Percentiles rank a stretch among this genome's conserved stretches.
Conservation (phyloP, 352 stramenopile genomes). For the Plasmopara viticola region DNA sequence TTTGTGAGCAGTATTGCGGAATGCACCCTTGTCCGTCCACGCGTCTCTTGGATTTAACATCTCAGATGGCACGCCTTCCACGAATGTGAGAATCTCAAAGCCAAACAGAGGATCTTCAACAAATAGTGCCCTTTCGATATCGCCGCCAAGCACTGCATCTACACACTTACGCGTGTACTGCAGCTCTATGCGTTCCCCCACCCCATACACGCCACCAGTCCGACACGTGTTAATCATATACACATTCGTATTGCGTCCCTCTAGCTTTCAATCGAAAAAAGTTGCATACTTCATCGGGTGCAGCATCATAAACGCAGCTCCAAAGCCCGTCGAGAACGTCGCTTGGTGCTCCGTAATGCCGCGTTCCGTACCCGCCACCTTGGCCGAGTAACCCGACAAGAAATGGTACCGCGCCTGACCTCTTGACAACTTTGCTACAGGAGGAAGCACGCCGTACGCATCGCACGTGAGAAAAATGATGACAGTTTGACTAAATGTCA, state of each 20-base stretch:
- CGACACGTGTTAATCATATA: constrained; percentile 98
- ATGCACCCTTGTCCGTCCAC: no score
- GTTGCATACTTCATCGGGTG: constrained; percentile 96
- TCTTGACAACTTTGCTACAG: constrained; percentile 91
- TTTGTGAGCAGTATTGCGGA: no score
- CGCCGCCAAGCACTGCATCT: constrained; percentile 64
- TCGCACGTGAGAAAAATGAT: constrained; percentile 98
- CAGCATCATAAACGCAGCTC: constrained; percentile 95
- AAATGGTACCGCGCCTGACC: constrained; percentile 98
- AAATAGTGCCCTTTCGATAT: constrained; percentile 57
- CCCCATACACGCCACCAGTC: no score
- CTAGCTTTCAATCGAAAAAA: constrained; percentile 94
- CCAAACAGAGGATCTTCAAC: constrained; percentile 68
- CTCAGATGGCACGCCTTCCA: constrained; percentile 64
- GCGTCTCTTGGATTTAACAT: constrained; percentile 71
- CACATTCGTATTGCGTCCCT: constrained; percentile 90
- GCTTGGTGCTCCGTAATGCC: constrained; percentile 93
- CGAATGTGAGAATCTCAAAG: constrained; percentile 55
- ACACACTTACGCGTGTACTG: constrained; percentile 72
- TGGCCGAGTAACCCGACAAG: constrained; percentile 97
- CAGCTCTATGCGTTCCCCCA: constrained; percentile 96
- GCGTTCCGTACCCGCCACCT: constrained; percentile 97
- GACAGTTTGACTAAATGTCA: constrained; percentile 92
- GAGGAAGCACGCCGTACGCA: constrained; percentile 96
- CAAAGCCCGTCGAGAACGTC: constrained; percentile 97